Evolutionary conservation across 805 yeast genomes (phyloP).

Genomic region (Pichia phayaonensis): DNA sequence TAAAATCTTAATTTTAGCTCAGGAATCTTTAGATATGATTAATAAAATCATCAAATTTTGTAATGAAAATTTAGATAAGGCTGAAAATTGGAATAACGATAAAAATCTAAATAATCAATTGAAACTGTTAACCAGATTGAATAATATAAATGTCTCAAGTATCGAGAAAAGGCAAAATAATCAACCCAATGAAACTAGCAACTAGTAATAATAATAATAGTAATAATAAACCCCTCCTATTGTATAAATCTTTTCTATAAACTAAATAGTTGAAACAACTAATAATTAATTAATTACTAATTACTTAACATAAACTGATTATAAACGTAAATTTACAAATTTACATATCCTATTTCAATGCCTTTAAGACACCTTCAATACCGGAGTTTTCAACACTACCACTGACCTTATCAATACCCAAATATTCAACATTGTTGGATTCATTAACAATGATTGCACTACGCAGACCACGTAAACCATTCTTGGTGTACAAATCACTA

Average conservation of each 20-base stretch:
- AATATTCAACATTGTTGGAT: conserved; percentile 23
- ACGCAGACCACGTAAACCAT: conserved; percentile 31
- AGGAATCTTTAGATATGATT: conserved; percentile 84
- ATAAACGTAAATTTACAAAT: too few species aligned
- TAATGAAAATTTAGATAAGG: conserved; percentile 74
- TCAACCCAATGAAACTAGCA: background rate
- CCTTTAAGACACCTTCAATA: conserved; percentile 10
- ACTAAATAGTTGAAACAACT: background rate
- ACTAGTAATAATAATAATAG: too few species aligned
- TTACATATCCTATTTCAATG: too few species aligned
- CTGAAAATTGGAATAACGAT: conserved; percentile 64
- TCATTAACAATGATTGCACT: conserved; percentile 62
- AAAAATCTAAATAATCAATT: conserved; percentile 25
- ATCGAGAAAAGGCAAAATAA: too few species aligned
- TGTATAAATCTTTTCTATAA: background rate
- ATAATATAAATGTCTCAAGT: too few species aligned
- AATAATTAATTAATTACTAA: background rate
- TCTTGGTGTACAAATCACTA: conserved; percentile 7
- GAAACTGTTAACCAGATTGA: conserved; percentile 21
- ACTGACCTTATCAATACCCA: conserved; percentile 36
- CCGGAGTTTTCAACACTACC: conserved; percentile 19
- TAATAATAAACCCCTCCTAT: too few species aligned
- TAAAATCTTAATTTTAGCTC: conserved; percentile 71
- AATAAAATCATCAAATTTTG: conserved; percentile 75
- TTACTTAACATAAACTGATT: background rate